Conservation (phyloP, 208 protist species). For the Leishmania major region DNA sequence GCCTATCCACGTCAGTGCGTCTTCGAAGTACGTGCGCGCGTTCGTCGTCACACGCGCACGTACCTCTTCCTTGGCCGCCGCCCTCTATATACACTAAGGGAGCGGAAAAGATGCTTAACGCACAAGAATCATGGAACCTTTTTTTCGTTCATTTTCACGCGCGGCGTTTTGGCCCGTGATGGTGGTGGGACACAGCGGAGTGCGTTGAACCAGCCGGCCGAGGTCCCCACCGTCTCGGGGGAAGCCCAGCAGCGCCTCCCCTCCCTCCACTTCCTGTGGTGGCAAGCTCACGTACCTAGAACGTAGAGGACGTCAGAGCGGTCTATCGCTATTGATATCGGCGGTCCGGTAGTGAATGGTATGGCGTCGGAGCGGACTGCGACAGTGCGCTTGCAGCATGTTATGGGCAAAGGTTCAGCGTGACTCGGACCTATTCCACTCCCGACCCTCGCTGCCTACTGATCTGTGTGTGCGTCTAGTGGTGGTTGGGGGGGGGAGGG, state of each 20-base stretch:
- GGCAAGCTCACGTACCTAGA: background rate
- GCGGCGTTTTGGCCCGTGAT: background rate
- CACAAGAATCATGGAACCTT: background rate
- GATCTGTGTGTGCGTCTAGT: background rate
- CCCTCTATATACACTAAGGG: background rate
- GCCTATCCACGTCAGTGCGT: background rate
- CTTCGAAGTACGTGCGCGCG: background rate
- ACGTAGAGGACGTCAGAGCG: background rate
- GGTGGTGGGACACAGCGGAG: background rate
- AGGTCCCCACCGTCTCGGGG: background rate
- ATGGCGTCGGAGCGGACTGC: background rate
- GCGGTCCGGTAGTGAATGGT: background rate
- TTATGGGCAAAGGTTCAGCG: background rate
- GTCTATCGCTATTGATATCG: background rate
- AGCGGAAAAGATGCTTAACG: background rate
- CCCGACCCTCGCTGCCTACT: background rate
- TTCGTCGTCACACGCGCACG: background rate
- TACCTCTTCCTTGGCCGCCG: background rate
- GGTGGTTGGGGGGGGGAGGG: background rate
- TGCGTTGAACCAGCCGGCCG: background rate
- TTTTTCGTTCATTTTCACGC: constrained; percentile 10
- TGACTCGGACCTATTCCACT: background rate
- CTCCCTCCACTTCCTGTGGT: no score
- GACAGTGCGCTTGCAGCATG: background rate
- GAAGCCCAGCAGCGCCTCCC: background rate